Base-by-base conservation (phyloP, 1,284 basidiomycete genomes). In the Fomitopsis palustris region DNA sequence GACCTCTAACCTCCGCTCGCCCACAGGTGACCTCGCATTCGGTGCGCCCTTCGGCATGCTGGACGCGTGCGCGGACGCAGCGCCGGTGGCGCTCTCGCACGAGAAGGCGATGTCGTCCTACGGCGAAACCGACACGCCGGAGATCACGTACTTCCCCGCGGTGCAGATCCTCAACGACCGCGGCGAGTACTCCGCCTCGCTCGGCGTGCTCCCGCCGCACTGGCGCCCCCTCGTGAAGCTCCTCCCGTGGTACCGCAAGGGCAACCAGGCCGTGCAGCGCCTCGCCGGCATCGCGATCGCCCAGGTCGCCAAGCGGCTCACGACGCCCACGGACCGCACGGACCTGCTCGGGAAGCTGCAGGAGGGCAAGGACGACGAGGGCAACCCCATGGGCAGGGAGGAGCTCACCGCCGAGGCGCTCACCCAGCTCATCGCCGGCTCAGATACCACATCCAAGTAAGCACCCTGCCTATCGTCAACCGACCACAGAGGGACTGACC, bases 31-130 rank as follows among this genome's bases (percentile, higher is more conserved):
- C 70, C 81, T 93, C 27, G 91, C 92, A 0, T 95, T 95, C 65
- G 93, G 93, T 10, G 82, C 84, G 12, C 88, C 95, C 0, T 96
- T 97, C 66, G 94, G 93, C 31, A 97, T 97, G 95, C 80, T 97
- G 60, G 72, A 84, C 56, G 83, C 87, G 5, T 88, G 82, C 39
- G 83, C 84, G 59, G 93, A 95, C 71, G 81, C 85, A 12, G 93
- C 90, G 1, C 81, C 85, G 7, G 87, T 85, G 41, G 82, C 81
- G 4, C 71, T 77, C 19, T 77, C 76, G 3, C 75, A 77, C 21
- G 69, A 79, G 52, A 74, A 79, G 29, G 85, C 81, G 5, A 84
- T 88, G 77, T 75, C 80, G 6, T 75, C 78, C 1, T 87, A 88
- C 58, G 84, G 84, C 47, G 74, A 76, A 27, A 74, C 79, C 16